Conservation (phyloP, 169 alveolate species). For the Babesia bovis region DNA sequence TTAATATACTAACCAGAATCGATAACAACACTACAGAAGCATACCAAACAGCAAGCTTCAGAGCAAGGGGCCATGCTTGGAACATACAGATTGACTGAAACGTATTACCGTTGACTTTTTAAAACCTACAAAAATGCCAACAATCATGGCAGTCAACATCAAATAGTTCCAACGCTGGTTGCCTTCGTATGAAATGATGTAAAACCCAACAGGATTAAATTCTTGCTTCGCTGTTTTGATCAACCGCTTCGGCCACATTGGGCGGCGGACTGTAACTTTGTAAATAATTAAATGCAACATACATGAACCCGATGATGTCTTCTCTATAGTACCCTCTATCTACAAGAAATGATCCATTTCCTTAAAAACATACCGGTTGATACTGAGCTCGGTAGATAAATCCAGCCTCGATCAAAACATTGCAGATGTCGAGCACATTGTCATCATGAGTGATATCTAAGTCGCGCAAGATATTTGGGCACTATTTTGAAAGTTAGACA, state of each 20-base stretch:
- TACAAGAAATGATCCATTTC: neutral
- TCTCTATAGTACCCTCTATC: slow-evolving; percentile 72
- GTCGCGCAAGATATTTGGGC: slow-evolving; percentile 62
- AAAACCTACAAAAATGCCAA: slow-evolving; percentile 74
- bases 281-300: neutral
- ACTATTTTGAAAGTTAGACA: slow-evolving; percentile 15
- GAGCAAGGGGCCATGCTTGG: slow-evolving; percentile 85
- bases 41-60: slow-evolving; percentile 83
- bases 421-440: slow-evolving; percentile 59
- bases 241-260: slow-evolving; percentile 85
- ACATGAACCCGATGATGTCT: slow-evolving; percentile 73
- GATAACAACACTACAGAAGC: slow-evolving; percentile 79
- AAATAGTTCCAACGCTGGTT: slow-evolving; percentile 74
- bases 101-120: too few relatives aligned
- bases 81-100: slow-evolving; percentile 79
- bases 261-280: slow-evolving; percentile 65
- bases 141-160: slow-evolving; percentile 72
- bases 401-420: slow-evolving; percentile 69
- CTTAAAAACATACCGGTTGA: slow-evolving; percentile 66
- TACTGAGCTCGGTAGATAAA: slow-evolving; percentile 78
- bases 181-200: slow-evolving; percentile 81
- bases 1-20: slow-evolving; percentile 53
- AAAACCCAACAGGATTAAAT: slow-evolving; percentile 81
- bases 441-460: slow-evolving; percentile 50
- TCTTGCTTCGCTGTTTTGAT: slow-evolving; percentile 77